Evolutionary conservation across 768 basidiomycete species (phyloP), one percentile per base, ranked within the genome.

Genomic region (Mycena vulgaris): DNA sequence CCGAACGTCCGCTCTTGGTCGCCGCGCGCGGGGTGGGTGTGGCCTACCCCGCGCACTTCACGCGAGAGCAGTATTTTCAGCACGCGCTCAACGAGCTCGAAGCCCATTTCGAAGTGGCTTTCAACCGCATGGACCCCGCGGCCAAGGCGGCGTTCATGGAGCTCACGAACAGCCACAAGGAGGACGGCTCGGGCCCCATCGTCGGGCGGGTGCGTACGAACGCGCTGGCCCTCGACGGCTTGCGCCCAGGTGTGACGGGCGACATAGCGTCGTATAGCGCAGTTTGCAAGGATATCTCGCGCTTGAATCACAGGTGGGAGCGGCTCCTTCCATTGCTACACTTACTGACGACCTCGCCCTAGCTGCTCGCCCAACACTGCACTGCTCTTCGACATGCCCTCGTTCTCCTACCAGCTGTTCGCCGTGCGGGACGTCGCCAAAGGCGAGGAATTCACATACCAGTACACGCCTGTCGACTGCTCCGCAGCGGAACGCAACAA

Each of bases 1-100:
- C 69, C n/a, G 84, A 86, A 55, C 80, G 84, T 5, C 83, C 83
- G 2, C 73, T 84, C 45, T 69, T 84, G 23, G 70, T 84, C 10
- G 42, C 60, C 19, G 78, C 82, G 3, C 58, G 49, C 33, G 71
- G 67, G 7, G 65, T 69, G 31, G 14, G 21, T 14, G 11, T 55
- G 25, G n/a, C 25, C 25, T 7, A 25, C 1, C 23, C 47, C 2
- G 28, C 33, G 25, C 37, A 14, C 14, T 48, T 58, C 13, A 45
- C 40, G 9, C 25, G 3, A 11, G 51, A 35, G 51, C 59, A 66
- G 55, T n/a, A 14, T 23, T 1, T 33, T 17, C 62, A 68, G 42
- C 13, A 53, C 25, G 16, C 21, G 21, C 47, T 77, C 31, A 42
- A 69, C 11, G 60, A 77, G 48, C 70, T 69, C 67, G 80, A 81